Evolutionary conservation across 257 asterid species (phyloP), one percentile per base, ranked within the genome.

Genomic region (Cordia subcordata): DNA sequence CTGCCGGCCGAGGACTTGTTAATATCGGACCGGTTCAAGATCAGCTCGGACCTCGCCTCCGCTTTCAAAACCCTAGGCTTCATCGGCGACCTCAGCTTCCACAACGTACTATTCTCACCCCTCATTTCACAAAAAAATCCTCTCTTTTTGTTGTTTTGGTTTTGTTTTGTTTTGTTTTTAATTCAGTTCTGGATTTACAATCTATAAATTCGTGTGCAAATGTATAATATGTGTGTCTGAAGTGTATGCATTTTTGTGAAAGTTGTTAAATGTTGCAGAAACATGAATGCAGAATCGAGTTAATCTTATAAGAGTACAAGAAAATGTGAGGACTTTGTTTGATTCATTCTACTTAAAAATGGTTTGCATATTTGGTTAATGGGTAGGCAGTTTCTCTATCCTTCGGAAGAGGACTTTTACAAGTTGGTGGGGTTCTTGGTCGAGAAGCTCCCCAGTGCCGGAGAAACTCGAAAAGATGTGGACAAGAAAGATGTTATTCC

Each of bases 341-440:
- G 6, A 27, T 10, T 32, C 11, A 1, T 13, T n/a, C n/a, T 10
- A 1, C 19, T 23, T n/a, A 16, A 18, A 61, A 16, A 23, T 17
- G 42, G 47, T 15, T 27, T 27, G 4, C 35, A 3, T 27, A 27
- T 27, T 42, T 57, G 55, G 68, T 39, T 68, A 67, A 72, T 74
- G 79, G 74, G 78, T 74, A 82, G 90, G 86, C 81, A 85, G 90
- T 78, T 85, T 70, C 88, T 82, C 52, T 85, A 83, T 72, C 94
- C 91, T 54, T 78, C 95, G 0, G 85, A 75, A 51, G 94, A 85
- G 64, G 88, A 86, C 71, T 68, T 81, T 80, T 71, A 79, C 61
- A 76, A 75, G 64, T 67, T 86, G 64, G 84, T 79, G 63, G 67
- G 94, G 44, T 82, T 86, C 69, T 66, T 86, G 74, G 85, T 71